phyloP scores from a whole-genome alignment of 495 filamentous ascomycete species.

The Tuber melanosporum region DNA sequence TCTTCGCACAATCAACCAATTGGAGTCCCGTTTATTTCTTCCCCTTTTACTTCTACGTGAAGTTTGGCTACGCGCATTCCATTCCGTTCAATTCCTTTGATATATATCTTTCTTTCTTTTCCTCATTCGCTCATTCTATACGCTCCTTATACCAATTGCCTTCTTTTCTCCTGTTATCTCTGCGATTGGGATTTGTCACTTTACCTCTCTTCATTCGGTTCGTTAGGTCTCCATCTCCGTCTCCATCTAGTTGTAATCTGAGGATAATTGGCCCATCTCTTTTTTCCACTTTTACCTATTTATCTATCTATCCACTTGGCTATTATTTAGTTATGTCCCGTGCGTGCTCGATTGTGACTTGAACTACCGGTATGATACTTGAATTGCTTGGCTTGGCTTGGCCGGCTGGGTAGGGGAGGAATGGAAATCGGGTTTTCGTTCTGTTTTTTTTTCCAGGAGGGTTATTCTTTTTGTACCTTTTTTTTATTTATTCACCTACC shows the following conservation, averaged over 20 bases:
- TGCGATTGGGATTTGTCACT: conserved; percentile 18
- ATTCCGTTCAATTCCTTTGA: conserved; percentile 25
- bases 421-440: not conserved
- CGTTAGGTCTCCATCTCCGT: conserved; percentile 1
- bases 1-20: not conserved
- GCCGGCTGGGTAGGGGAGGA: not conserved
- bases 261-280: conserved; percentile 4
- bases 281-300: conserved; percentile 7
- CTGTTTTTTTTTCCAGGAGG: not conserved
- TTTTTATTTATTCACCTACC: not conserved
- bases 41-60: not conserved
- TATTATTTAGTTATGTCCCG: not conserved
- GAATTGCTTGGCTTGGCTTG: not conserved
- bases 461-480: not conserved
- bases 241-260: conserved; percentile 14
- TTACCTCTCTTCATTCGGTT: conserved; percentile 10
- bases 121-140: conserved; percentile 4
- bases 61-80: conserved; percentile 1
- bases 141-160: conserved; percentile 25
- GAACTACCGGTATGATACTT: not conserved
- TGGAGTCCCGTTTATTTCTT: not conserved
- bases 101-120: conserved; percentile 10
- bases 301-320: conserved; percentile 13
- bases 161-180: conserved; percentile 34
- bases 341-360: not conserved